Evolutionary conservation across 2,329 filamentous ascomycete species (phyloP), one percentile per base, ranked within the genome.

Genomic region (Alternaria longipes): DNA sequence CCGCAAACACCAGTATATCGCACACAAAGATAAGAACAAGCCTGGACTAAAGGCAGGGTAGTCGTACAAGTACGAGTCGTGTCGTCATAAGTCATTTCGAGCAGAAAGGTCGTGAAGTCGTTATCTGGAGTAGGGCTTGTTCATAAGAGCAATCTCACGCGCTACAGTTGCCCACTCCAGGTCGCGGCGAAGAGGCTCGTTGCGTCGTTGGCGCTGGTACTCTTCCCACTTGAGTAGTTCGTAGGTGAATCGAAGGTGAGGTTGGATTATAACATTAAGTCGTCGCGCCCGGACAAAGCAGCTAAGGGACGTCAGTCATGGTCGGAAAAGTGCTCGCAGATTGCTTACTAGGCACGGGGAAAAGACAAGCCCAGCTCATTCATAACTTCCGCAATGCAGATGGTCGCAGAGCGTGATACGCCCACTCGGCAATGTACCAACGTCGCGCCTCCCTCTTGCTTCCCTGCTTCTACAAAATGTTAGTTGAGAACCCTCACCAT

Each of bases 331-430:
- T 18, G 8, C 24, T 9, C 2, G 36, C 5, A 14, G 7, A 54
- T 22, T 11, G 83, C 85, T 77, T 80, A 87, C 85, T 99, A 99
- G 60, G 95, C 95, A 56, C 92, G 87, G 12, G 95, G 93, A 71
- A 98, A 94, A 0, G 93, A 95, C 66, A 97, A 81, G 22, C 88
- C 85, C 70, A 93, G 80, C 26, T 90, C 85, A 36, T 90, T 89
- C 95, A 99, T 99, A 36, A 98, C 93, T 79, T 98, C 94, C n/a
- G 95, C 95, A 72, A 99, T 99, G 77, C 95, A 98, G 63, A 99
- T 97, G 2, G 94, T 99, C 12, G 95, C 95, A 64, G 93, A 97
- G 53, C 95, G 88, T 52, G 94, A 97, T 56, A 99, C 95, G 49
- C 95, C 95, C 8, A 99, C 95, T 18, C 95, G 90, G 77, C 95